phyloP scores from a whole-genome alignment of 2,329 filamentous ascomycete genomes.

The Beauveria sp. region DNA sequence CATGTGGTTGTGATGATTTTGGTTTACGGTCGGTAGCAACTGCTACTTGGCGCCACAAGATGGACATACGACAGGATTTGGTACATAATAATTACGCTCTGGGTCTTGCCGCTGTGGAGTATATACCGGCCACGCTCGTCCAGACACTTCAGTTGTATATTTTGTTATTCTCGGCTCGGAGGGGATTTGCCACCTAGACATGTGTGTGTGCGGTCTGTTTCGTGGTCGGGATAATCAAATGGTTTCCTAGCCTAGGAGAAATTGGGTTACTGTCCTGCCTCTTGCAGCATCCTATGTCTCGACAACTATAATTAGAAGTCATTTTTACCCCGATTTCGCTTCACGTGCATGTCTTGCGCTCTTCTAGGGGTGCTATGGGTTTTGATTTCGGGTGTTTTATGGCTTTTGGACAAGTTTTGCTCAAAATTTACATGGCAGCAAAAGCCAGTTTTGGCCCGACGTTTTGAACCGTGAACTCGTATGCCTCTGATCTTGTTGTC shows the following conservation, averaged over 20 bases:
- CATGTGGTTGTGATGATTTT: slow-evolving; percentile 29
- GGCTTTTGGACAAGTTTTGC: neutral
- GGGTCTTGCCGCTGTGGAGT: neutral
- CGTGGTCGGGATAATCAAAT: neutral
- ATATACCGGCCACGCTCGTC: neutral
- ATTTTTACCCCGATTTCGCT: slow-evolving; percentile 6
- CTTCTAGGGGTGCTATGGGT: slow-evolving; percentile 1
- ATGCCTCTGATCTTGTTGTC: neutral
- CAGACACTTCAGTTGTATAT: slow-evolving; percentile 12
- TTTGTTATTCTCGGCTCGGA: slow-evolving; percentile 10
- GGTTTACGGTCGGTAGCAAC: slow-evolving; percentile 20
- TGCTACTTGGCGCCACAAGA: slow-evolving; percentile 23
- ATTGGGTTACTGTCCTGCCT: slow-evolving; percentile 6
- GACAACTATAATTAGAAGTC: slow-evolving; percentile 9
- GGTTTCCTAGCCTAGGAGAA: slow-evolving; percentile 11
- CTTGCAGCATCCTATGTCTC: slow-evolving; percentile 9
- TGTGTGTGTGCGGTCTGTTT: slow-evolving; percentile 9
- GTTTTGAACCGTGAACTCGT: neutral
- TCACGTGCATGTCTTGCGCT: neutral
- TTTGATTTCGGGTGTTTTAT: neutral
- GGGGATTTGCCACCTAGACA: neutral
- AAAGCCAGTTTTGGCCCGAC: slow-evolving; percentile 10
- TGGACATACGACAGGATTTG: slow-evolving; percentile 26
- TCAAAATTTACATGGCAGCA: neutral
- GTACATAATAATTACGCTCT: slow-evolving; percentile 19